Conservation (phyloP, 768 basidiomycete genomes). For the Lentinula lateritia region DNA sequence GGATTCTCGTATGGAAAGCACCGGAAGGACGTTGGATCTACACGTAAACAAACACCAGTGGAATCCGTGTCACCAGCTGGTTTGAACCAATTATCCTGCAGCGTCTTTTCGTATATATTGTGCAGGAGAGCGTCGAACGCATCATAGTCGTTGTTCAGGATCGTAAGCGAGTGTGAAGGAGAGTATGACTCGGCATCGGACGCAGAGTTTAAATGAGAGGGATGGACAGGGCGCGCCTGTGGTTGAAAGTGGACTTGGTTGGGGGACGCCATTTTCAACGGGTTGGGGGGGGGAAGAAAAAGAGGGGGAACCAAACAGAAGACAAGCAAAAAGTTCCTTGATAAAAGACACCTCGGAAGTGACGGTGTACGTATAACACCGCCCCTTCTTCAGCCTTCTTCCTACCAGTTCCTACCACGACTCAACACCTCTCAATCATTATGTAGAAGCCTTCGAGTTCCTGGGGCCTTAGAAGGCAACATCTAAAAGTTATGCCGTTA, state of each 20-base stretch:
- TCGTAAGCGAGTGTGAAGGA: constrained; percentile 23
- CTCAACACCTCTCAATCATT: neutral
- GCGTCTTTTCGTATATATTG: constrained; percentile 62
- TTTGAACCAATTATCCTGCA: constrained; percentile 79
- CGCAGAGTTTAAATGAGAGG: neutral
- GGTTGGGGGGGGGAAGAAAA: neutral
- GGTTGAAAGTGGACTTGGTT: neutral
- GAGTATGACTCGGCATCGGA: neutral
- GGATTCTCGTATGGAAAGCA: constrained; percentile 85
- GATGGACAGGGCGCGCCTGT: neutral
- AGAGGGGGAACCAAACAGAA: neutral
- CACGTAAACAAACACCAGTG: constrained; percentile 71
- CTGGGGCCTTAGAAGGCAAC: neutral
- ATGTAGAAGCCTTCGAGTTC: neutral
- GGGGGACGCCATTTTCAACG: neutral
- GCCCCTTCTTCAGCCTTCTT: neutral
- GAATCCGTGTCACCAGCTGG: constrained; percentile 65
- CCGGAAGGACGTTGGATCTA: constrained; percentile 50
- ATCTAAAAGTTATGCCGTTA: neutral
- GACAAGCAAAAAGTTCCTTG: neutral
- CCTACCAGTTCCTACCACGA: neutral
- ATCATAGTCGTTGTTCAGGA: constrained; percentile 66
- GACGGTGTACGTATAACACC: neutral
- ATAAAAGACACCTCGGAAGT: neutral
- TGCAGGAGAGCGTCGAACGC: constrained; percentile 76